phyloP scores from a whole-genome alignment of 345 rosid species.

The Gossypium sturtianum region DNA sequence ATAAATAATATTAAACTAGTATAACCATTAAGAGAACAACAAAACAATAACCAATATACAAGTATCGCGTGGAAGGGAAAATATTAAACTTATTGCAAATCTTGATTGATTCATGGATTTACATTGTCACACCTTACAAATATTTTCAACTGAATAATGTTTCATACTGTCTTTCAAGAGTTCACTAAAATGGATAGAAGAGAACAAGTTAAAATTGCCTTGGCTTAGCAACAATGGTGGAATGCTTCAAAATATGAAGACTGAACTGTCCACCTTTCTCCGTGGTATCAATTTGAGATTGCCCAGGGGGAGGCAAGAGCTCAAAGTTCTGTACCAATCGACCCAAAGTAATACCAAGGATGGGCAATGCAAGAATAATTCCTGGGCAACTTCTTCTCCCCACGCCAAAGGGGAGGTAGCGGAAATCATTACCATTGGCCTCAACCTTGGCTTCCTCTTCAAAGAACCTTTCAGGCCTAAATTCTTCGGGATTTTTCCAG shows the following conservation, averaged over 20 bases:
- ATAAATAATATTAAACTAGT: no score
- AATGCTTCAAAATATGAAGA: not conserved
- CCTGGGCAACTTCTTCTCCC: constrained; percentile 99
- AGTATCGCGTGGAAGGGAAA: not conserved
- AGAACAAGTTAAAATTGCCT: constrained; percentile 26
- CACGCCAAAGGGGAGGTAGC: constrained; percentile 93
- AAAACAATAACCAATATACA: no score
- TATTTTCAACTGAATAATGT: not conserved
- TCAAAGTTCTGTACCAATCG: constrained; percentile 63
- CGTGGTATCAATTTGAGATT: not conserved
- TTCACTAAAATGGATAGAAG: not conserved
- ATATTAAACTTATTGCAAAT: not conserved
- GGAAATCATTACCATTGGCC: constrained; percentile 88
- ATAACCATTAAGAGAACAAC: no score
- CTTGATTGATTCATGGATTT: not conserved
- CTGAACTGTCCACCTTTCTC: not conserved
- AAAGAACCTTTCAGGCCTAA: constrained; percentile 93
- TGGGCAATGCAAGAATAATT: constrained; percentile 88
- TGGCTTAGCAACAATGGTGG: not conserved
- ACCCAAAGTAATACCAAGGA: constrained; percentile 82
- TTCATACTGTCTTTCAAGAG: not conserved
- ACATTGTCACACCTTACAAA: not conserved
- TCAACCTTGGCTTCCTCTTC: constrained; percentile 93
- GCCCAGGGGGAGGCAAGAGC: not conserved
- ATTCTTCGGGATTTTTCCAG: constrained; percentile 90